Base-by-base conservation (phyloP, 352 stramenopile genomes). In the Plasmopara muralis region DNA sequence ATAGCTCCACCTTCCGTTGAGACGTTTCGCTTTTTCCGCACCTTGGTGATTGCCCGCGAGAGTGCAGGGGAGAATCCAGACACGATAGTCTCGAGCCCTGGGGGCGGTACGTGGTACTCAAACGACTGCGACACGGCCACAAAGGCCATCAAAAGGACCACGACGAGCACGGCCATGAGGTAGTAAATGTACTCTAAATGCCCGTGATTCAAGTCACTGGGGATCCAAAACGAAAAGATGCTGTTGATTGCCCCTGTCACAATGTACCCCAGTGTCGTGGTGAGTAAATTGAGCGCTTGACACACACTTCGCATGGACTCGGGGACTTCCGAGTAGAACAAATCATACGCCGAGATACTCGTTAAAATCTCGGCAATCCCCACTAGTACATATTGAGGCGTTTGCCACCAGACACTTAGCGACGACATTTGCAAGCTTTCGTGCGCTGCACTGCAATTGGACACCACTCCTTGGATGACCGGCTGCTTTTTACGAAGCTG, bases 311-410 rank as follows among this genome's bases (percentile, higher is more conserved):
- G 78, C 88, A 96, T 96, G 25, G 76, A 88, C 63, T 87, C 76
- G 9, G 89, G 89, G 4, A 95, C 87, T 62, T 97, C 85, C 14
- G 84, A 92, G 62, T 96, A 96, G 60, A 96, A 97, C n/a, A 97
- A 60, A 57, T 93, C 84, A 67, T 93, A 93, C 8, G 84, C 71
- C 5, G 86, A 90, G 45, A 96, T 96, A 55, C 80, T 93, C 18
- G 83, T 89, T 49, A 96, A 61, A 56, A 96, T 96, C 56, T 96
- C 87, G 13, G 78, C 85, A 49, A 94, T 72, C 9, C 84, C 87
- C 12, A 96, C 87, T 5, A 96, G 70, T 50, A 96, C 55, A 50
- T 89, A 96, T 72, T 96, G 87, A n/a, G 84, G 86, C 5, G 85
- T 86, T 48, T 96, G 83, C 87, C 84, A 97, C 75, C 89, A 93